Conservation (phyloP, 176 grass and related monocot species). For the Raddia guianensis region DNA sequence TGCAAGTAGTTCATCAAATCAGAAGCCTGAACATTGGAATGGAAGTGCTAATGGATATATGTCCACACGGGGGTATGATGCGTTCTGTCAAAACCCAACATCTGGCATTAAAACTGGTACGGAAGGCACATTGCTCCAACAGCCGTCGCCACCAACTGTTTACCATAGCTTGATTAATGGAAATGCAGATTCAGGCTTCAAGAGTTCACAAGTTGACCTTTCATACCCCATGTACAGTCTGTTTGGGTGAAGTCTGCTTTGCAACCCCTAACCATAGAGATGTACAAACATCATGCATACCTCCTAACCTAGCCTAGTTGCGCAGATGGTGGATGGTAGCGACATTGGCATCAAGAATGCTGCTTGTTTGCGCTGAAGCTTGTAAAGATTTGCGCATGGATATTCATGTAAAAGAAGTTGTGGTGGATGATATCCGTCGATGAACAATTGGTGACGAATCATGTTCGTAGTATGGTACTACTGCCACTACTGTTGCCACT, state of each 20-base stretch:
- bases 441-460: conserved; percentile 23
- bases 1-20: conserved; percentile 26
- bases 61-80: conserved; percentile 38
- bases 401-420: conserved; percentile 40
- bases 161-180: conserved; percentile 36
- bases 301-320: conserved; percentile 49
- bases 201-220: conserved; percentile 30
- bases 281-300: conserved; percentile 42
- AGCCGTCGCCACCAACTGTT: conserved; percentile 7
- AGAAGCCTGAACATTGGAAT: conserved; percentile 38
- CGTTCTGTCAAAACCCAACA: conserved; percentile 25
- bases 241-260: conserved; percentile 29
- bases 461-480: neutral
- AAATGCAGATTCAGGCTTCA: conserved; percentile 42
- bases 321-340: conserved; percentile 39
- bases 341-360: conserved; percentile 21
- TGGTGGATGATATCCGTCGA: conserved; percentile 2
- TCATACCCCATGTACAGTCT: conserved; percentile 46
- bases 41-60: conserved; percentile 36
- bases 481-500: neutral
- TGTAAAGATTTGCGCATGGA: conserved; percentile 47
- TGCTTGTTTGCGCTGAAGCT: conserved; percentile 41
- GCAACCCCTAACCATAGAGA: conserved; percentile 44
- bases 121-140: conserved; percentile 21
- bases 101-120: conserved; percentile 37